These are phyloP conservation scores for Aspergillus campestris DNA, from an alignment of 495 filamentous ascomycete genomes.

Conservation along the genomic window DNA sequence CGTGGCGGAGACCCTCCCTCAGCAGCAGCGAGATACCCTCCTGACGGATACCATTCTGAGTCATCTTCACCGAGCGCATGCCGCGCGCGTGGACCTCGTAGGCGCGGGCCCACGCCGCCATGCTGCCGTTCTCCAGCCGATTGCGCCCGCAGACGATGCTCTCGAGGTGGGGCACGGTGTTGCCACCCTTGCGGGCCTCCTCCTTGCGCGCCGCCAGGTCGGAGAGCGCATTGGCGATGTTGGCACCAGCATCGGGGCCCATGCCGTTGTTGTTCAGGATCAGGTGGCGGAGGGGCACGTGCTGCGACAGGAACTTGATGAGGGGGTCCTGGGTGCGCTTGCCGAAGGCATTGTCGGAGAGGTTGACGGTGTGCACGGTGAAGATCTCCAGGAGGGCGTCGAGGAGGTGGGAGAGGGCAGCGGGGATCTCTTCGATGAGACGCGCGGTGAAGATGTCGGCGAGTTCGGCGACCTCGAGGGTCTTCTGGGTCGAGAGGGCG, in stretches of 20 bases:
- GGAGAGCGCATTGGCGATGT: slow-evolving; percentile 70
- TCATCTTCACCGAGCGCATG: slow-evolving; percentile 87
- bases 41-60: slow-evolving; percentile 93
- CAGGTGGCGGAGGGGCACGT: slow-evolving; percentile 81
- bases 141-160: slow-evolving; percentile 95
- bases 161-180: slow-evolving; percentile 72
- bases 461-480: slow-evolving; percentile 74
- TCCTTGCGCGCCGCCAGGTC: slow-evolving; percentile 76
- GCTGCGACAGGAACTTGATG: slow-evolving; percentile 75
- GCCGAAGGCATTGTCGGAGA: slow-evolving; percentile 97
- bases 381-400: slow-evolving; percentile 76
- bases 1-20: slow-evolving; percentile 62
- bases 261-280: slow-evolving; percentile 98
- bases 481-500: slow-evolving; percentile 70
- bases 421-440: slow-evolving; percentile 87
- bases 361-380: slow-evolving; percentile 80
- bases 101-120: slow-evolving; percentile 86
- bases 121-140: slow-evolving; percentile 87
- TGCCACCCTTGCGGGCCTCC: slow-evolving; percentile 57
- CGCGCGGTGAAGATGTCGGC: slow-evolving; percentile 97
- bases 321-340: slow-evolving; percentile 80
- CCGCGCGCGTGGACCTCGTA: slow-evolving; percentile 68
- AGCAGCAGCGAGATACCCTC: slow-evolving; percentile 79
- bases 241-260: slow-evolving; percentile 76
- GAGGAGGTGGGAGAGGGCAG: slow-evolving; percentile 75